These are phyloP conservation scores for Clitoria ternatea DNA, from an alignment of 306 rosid species.

Conservation along the genomic window DNA sequence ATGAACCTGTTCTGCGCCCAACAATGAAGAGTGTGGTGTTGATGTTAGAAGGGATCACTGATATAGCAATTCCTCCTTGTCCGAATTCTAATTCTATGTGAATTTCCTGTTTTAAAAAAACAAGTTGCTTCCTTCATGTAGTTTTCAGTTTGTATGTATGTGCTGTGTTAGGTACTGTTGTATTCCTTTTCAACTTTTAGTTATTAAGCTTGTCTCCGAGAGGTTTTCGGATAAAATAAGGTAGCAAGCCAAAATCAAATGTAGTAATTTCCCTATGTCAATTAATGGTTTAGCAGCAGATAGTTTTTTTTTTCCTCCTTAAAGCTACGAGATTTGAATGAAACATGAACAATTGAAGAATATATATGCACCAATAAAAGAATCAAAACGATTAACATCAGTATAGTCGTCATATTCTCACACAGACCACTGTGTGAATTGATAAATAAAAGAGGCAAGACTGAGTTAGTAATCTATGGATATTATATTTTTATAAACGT, in stretches of 20 bases:
- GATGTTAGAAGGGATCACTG: conserved; percentile 36
- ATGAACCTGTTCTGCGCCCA: conserved; percentile 37
- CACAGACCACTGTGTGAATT: too few species aligned
- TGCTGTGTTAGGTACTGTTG: neutral
- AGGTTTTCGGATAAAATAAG: neutral
- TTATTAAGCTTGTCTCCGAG: neutral
- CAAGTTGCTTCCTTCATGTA: too few species aligned
- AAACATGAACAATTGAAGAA: neutral
- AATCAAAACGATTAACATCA: too few species aligned
- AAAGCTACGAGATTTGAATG: neutral
- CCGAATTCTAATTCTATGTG: conserved; percentile 16
- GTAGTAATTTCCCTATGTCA: neutral
- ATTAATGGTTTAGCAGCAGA: neutral
- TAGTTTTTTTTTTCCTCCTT: too few species aligned
- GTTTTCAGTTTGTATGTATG: neutral
- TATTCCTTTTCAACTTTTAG: neutral
- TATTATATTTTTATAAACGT: too few species aligned
- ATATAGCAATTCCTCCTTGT: conserved; percentile 36
- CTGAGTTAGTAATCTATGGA: too few species aligned
- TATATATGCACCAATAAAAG: neutral
- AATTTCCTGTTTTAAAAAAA: neutral
- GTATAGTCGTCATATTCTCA: too few species aligned
- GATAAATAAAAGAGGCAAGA: too few species aligned
- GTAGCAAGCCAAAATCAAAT: neutral
- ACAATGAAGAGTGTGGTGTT: conserved; percentile 39